Base-by-base conservation (phyloP, 176 grass and related monocot genomes). In the Melocanna baccifera region DNA sequence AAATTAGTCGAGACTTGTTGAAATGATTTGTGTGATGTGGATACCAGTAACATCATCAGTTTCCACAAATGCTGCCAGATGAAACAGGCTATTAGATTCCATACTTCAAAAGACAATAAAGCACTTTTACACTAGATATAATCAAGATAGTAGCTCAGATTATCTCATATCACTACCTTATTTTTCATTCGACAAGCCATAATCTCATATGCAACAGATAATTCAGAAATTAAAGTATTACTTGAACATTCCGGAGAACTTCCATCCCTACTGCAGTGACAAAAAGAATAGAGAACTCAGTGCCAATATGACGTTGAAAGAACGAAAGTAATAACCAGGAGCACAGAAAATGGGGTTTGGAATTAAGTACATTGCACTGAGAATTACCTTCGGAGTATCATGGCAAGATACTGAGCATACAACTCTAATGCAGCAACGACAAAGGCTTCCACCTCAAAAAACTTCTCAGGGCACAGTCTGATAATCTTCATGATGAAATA, bases 361-460 rank as follows among this genome's bases (percentile, higher is more conserved):
- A 84, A 41, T 46, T 32, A 50, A 67, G 51, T 59, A 66, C 5
- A 65, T 47, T 82, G 67, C 7, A 4, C 14, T 40, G 47, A 80
- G 40, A 34, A 80, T 56, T 87, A 96, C 94, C 94, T 88, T 90
- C 69, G 89, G 87, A 98, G 94, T 81, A 78, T 81, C 75, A 51
- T 68, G 48, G 81, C 26, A 63, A 98, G 88, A 80, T 82, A 91
- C 67, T 58, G 80, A 89, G 94, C 85, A 78, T 71, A 89, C 32
- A 98, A 82, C 85, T 94, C 91, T 75, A 90, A 89, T 78, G 86
- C 81, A 90, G 83, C 61, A 80, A 85, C 71, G 76, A 86, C 65
- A 37, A 98, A 98, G n/a, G 73, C 68, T 46, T 96, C 91, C n/a
- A 83, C 76, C 82, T 94, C 87, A 92, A 93, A 89, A 76, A 89